These are phyloP conservation scores for Xanthoconium stramineum DNA, from an alignment of 768 basidiomycete species.

Conservation along the genomic window DNA sequence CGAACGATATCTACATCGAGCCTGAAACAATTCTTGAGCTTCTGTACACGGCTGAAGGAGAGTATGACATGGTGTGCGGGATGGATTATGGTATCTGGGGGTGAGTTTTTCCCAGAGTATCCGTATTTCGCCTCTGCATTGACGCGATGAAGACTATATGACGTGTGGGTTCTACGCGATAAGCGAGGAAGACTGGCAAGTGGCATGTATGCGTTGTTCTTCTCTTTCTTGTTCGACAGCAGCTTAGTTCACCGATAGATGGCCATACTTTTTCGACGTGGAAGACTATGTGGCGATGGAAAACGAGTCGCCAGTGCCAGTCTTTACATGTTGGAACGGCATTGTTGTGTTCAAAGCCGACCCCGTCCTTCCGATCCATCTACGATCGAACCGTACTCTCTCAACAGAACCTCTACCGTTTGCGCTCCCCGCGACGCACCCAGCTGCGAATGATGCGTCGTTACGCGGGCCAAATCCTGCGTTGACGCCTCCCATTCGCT, in stretches of 20 bases:
- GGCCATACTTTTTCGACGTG: constrained; percentile 44
- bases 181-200: constrained; percentile 15
- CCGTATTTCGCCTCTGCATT: not conserved
- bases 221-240: not conserved
- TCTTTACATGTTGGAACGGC: constrained; percentile 47
- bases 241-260: not conserved
- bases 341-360: constrained; percentile 40
- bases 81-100: constrained; percentile 37
- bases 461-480: constrained; percentile 17
- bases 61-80: constrained; percentile 44
- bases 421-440: constrained; percentile 12
- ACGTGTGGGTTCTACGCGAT: no score
- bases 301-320: constrained; percentile 39
- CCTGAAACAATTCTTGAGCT: constrained; percentile 42
- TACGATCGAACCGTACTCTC: constrained; percentile 38
- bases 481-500: constrained; percentile 14
- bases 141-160: not conserved
- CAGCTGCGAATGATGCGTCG: constrained; percentile 6
- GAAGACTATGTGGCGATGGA: constrained; percentile 34
- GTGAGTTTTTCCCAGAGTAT: constrained; percentile 11
- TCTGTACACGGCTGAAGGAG: constrained; percentile 35
- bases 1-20: constrained; percentile 41
- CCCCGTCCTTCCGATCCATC: constrained; percentile 37
- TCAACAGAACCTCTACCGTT: constrained; percentile 30
- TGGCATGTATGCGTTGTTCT: constrained; percentile 2